Percentiles rank a stretch among this genome's conserved stretches.
Evolutionary conservation across 192 early-diverging fungal genomes (phyloP).

Genomic region (Podila horticola): DNA sequence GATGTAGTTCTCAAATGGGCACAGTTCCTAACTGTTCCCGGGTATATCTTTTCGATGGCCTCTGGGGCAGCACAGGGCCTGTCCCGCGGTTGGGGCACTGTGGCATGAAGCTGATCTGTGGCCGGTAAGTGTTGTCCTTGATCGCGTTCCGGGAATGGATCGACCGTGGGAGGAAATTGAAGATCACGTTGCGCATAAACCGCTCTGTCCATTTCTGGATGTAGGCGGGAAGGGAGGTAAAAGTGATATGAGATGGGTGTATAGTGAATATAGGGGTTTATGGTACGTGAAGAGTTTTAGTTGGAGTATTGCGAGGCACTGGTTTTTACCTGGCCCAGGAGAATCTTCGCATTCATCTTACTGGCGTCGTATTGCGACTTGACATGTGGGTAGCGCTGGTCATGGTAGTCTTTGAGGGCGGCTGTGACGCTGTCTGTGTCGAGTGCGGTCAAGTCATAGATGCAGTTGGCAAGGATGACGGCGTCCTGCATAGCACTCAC

Average conservation of each 20-base stretch:
- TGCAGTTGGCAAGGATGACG: slow-evolving; percentile 36
- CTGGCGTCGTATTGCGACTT: not conserved
- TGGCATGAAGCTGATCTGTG: slow-evolving; percentile 4
- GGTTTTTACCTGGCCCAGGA: not conserved
- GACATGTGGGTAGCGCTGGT: slow-evolving; percentile 4
- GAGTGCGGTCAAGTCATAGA: not conserved
- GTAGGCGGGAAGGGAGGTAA: not conserved
- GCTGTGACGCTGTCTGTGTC: not conserved
- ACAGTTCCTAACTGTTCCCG: not conserved
- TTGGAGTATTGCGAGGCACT: too few relatives aligned
- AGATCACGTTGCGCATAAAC: slow-evolving; percentile 1
- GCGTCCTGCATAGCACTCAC: slow-evolving; percentile 48
- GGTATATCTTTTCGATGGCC: slow-evolving; percentile 3
- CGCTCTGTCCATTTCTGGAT: not conserved
- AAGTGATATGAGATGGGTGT: not conserved
- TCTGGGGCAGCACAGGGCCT: not conserved
- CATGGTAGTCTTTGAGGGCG: not conserved
- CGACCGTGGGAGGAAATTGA: slow-evolving; percentile 10
- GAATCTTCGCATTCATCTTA: not conserved
- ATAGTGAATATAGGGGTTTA: too few relatives aligned
- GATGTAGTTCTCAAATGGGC: not conserved
- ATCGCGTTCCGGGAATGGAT: not conserved
- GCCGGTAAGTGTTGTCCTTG: slow-evolving; percentile 1
- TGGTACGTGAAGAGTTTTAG: too few relatives aligned
- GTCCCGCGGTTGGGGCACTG: not conserved